These are phyloP conservation scores for Arabidopsis arenosa DNA, from an alignment of 345 rosid species.

Conservation along the genomic window DNA sequence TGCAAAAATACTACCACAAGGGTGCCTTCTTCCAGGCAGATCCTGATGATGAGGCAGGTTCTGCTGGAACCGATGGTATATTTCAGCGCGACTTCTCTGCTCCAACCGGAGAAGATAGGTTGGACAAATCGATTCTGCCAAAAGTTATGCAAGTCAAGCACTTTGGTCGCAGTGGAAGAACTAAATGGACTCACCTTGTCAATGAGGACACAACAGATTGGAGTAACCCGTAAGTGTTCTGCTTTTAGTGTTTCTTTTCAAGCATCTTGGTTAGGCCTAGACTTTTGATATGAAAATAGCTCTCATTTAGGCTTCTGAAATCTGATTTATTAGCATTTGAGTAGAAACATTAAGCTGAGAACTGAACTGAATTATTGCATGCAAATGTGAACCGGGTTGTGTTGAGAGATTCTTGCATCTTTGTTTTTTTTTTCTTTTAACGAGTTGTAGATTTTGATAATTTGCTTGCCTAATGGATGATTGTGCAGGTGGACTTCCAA, in stretches of 20 bases:
- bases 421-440: neutral
- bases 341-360: slow-evolving; percentile 25
- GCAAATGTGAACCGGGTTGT: neutral
- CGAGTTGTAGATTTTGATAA: slow-evolving; percentile 26
- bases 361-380: slow-evolving; percentile 5
- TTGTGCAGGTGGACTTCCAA: slow-evolving; percentile 69
- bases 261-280: slow-evolving; percentile 9
- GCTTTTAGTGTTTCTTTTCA: slow-evolving; percentile 6
- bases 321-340: slow-evolving; percentile 11
- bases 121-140: slow-evolving; percentile 74
- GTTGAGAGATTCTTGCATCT: slow-evolving; percentile 16
- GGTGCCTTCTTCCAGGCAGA: slow-evolving; percentile 76
- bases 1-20: slow-evolving; percentile 83
- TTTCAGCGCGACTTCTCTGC: slow-evolving; percentile 69
- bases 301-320: slow-evolving; percentile 11
- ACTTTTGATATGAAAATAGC: neutral
- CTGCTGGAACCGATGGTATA: slow-evolving; percentile 54
- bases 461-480: slow-evolving; percentile 2
- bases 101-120: slow-evolving; percentile 82
- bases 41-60: slow-evolving; percentile 58
- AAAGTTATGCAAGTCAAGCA: slow-evolving; percentile 86
- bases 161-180: slow-evolving; percentile 85
- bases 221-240: slow-evolving; percentile 72
- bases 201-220: slow-evolving; percentile 83
- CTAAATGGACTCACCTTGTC: slow-evolving; percentile 91